Conservation (phyloP, 768 basidiomycete genomes). For the Hebeloma cylindrosporum region DNA sequence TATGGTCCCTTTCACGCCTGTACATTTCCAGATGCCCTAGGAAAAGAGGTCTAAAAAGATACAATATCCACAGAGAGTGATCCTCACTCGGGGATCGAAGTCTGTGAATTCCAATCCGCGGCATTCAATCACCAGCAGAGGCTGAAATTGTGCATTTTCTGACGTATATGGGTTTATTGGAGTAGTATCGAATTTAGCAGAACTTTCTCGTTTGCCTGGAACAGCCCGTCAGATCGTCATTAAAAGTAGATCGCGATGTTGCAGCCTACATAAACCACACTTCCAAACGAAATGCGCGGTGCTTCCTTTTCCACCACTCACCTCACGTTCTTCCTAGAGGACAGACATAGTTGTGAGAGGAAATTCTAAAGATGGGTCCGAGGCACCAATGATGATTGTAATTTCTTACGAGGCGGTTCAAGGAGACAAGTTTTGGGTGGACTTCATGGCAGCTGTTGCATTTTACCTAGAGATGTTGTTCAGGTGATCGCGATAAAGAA, state of each 20-base stretch:
- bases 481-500: neutral
- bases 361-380: neutral
- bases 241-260: neutral
- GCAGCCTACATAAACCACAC: conserved; percentile 57
- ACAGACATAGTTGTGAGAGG: neutral
- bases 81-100: conserved; percentile 74
- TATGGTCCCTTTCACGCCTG: conserved; percentile 52
- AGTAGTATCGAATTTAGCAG: conserved; percentile 71
- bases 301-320: conserved; percentile 65
- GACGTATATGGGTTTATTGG: conserved; percentile 54
- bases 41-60: conserved; percentile 2
- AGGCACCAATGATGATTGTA: neutral
- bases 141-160: conserved; percentile 61
- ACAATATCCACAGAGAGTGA: neutral
- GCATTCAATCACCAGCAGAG: conserved; percentile 77
- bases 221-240: neutral
- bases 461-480: conserved; percentile 52
- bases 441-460: conserved; percentile 79
- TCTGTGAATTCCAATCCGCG: conserved; percentile 80
- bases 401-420: conserved; percentile 64
- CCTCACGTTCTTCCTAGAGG: conserved; percentile 61
- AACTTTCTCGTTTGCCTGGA: conserved; percentile 72
- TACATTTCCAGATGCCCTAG: conserved; percentile 84
- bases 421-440: conserved; percentile 68
- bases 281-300: conserved; percentile 83